These are phyloP conservation scores for Cystobasidium sp. DNA, from an alignment of 1,284 basidiomycete genomes.

Conservation along the genomic window DNA sequence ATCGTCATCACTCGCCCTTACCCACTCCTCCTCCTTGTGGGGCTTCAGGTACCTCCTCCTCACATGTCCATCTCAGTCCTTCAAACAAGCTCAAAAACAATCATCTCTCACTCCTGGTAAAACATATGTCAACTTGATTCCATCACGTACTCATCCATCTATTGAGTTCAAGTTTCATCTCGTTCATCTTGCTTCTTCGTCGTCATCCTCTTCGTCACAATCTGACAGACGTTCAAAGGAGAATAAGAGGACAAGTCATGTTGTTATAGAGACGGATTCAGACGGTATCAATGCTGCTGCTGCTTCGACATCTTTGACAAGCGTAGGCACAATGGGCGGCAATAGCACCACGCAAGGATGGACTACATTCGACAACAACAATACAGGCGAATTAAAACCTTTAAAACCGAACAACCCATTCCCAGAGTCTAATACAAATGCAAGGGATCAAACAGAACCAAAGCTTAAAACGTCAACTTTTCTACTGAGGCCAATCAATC, in stretches of 20 bases:
- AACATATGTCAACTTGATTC: conserved; percentile 11
- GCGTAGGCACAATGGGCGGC: too few relatives aligned
- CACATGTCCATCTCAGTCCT: conserved; percentile 7
- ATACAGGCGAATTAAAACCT: background rate
- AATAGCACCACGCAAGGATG: background rate
- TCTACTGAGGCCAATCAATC: background rate
- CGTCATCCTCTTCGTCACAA: too few relatives aligned
- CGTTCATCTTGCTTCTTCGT: background rate
- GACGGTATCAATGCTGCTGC: background rate
- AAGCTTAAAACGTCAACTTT: background rate
- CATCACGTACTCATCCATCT: conserved; percentile 9
- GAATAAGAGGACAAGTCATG: conserved; percentile 20
- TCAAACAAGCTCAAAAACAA: conserved; percentile 10
- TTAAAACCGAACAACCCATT: background rate
- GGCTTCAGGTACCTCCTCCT: conserved; percentile 31
- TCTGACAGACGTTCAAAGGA: background rate
- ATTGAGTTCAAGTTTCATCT: conserved; percentile 19
- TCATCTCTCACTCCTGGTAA: conserved; percentile 1
- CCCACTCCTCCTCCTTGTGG: background rate
- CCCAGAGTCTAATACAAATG: background rate
- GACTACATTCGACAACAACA: conserved; percentile 4
- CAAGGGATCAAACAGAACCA: background rate
- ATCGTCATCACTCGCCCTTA: too few relatives aligned
- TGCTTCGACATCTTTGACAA: too few relatives aligned
- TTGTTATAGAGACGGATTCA: conserved; percentile 6